Evolutionary conservation across 768 basidiomycete genomes (phyloP).

Genomic region (Leccinum ochraceum): DNA sequence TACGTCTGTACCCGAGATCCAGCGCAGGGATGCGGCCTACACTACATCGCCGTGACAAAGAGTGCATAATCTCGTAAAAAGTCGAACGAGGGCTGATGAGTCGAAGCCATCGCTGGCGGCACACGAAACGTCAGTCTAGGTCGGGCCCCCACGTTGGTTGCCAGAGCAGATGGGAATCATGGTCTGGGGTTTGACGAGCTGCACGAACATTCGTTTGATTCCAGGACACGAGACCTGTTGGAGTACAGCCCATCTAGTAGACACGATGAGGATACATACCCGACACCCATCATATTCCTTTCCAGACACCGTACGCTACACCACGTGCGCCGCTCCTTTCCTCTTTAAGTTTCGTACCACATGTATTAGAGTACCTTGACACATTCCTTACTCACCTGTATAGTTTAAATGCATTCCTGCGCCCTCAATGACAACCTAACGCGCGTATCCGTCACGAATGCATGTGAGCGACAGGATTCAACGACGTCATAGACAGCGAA

Average conservation of each 20-base stretch:
- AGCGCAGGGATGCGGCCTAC: neutral
- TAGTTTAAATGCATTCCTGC: neutral
- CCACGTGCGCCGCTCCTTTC: too few species aligned
- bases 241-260: neutral
- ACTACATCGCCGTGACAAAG: neutral
- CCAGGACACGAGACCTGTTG: neutral
- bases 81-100: neutral
- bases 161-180: neutral
- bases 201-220: neutral
- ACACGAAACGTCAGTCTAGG: neutral
- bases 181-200: neutral
- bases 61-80: neutral
- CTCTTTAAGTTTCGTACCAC: neutral
- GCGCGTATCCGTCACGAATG: neutral
- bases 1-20: neutral
- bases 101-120: neutral
- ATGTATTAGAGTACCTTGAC: neutral
- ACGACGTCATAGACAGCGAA: neutral
- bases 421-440: neutral
- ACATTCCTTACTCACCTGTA: too few species aligned
- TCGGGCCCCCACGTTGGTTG: neutral
- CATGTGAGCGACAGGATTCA: neutral
- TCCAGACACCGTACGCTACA: neutral
- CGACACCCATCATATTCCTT: neutral
- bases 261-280: neutral